Evolutionary conservation across 176 grass and related monocot genomes (phyloP), one percentile per base, ranked within the genome.

Genomic region (Paspalum vaginatum): DNA sequence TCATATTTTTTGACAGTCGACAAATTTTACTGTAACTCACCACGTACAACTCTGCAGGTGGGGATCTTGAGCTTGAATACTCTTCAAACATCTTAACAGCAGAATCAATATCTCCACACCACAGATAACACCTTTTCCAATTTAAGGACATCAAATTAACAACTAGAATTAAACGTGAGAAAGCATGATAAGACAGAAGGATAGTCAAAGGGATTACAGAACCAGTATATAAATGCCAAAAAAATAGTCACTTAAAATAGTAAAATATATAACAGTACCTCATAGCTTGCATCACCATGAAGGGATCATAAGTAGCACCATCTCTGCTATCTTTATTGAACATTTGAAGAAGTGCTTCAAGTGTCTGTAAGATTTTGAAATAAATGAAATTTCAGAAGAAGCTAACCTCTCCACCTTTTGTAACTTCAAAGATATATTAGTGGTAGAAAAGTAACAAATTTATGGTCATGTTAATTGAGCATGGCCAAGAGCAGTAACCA

Each of bases 1-100:
- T 45, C 37, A 46, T 9, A 51, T 8, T 7, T 83, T 61, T 27
- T 42, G 5, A 58, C 22, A 79, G 68, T 54, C 7, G 22, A 58
- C 17, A 78, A 50, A 64, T 59, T 26, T n/a, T 17, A 27, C 17
- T 45, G 77, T 70, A 67, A 93, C 96, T 93, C 67, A 98, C 96
- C 81, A 75, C 88, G 85, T 68, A 98, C 74, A 98, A 78, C 76
- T 98, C 96, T n/a, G 79, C 81, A 4, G 66, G 39, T 81, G 88
- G 87, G 22, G 82, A 13, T 75, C 82, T 98, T 64, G 88, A 90
- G 64, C 83, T 90, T 84, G 80, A 69, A 53, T 76, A 91, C 75
- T 98, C 92, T 78, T 98, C 92, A 95, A 98, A 98, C 47, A 93
- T 94, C 86, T 87, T 93, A 86, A 98, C n/a, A 68, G 88, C 96